phyloP scores from a whole-genome alignment of 148 eudicot species.

The Camellia granthamiana region DNA sequence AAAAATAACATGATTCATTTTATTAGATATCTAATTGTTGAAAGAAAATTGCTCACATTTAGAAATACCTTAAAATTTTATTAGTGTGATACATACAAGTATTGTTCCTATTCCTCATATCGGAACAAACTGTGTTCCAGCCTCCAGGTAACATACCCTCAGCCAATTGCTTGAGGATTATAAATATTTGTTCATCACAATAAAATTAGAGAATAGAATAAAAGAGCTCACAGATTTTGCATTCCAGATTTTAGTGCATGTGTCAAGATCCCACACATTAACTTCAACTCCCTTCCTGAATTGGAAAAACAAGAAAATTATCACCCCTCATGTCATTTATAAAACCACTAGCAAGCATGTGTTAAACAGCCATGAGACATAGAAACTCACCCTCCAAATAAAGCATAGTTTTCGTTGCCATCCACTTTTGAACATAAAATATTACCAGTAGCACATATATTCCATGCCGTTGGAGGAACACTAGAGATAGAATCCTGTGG shows the following conservation, averaged over 20 bases:
- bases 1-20: too few species aligned
- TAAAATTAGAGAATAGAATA: slow-evolving; percentile 1
- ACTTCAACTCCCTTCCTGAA: slow-evolving; percentile 92
- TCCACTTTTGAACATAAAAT: slow-evolving; percentile 64
- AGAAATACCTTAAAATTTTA: too few species aligned
- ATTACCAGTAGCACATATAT: slow-evolving; percentile 59
- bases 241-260: slow-evolving; percentile 59
- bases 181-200: not conserved
- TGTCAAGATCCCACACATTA: slow-evolving; percentile 64
- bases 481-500: slow-evolving; percentile 21
- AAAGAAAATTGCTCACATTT: too few species aligned
- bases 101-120: too few species aligned
- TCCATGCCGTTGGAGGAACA: slow-evolving; percentile 47
- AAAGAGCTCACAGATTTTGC: slow-evolving; percentile 75
- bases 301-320: not conserved
- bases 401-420: slow-evolving; percentile 62
- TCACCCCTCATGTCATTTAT: slow-evolving; percentile 3
- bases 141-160: not conserved
- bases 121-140: too few species aligned
- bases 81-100: too few species aligned
- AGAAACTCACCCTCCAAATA: slow-evolving; percentile 83
- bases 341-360: not conserved
- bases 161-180: not conserved
- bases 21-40: too few species aligned
- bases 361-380: not conserved